Evolutionary conservation across 495 filamentous ascomycete species (phyloP).

Genomic region (Alectoria sarmentosa): DNA sequence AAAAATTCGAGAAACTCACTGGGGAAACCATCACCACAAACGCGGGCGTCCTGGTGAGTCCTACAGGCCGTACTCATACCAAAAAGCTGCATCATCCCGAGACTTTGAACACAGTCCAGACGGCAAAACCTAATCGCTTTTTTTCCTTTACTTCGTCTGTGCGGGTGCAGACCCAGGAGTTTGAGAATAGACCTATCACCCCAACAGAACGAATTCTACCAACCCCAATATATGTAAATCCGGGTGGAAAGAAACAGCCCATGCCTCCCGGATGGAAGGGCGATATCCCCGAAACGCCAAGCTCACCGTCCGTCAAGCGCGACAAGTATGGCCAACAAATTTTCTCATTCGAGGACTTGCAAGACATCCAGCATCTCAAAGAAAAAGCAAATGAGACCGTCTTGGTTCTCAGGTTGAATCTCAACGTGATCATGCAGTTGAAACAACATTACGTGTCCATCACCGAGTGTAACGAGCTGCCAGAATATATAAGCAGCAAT

Average conservation of each 20-base stretch:
- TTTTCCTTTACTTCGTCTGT: neutral
- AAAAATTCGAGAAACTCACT: constrained; percentile 14
- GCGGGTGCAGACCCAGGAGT: neutral
- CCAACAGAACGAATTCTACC: neutral
- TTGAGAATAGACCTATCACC: neutral
- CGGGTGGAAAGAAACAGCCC: constrained; percentile 9
- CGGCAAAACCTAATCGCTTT: neutral
- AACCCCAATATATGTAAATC: constrained; percentile 29
- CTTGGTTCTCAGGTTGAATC: constrained; percentile 33
- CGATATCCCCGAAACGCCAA: neutral
- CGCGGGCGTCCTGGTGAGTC: neutral
- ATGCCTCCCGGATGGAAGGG: neutral
- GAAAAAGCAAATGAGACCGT: constrained; percentile 34
- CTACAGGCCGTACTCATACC: neutral
- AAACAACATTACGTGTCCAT: constrained; percentile 5
- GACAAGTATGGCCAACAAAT: neutral
- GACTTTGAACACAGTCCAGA: neutral
- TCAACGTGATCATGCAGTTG: constrained; percentile 25
- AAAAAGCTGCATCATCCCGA: neutral
- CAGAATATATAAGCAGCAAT: neutral
- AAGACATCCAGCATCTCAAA: constrained; percentile 33
- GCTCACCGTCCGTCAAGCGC: neutral
- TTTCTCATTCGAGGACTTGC: constrained; percentile 35
- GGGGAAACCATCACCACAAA: neutral
- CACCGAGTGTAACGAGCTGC: constrained; percentile 3